Evolutionary conservation across 1,284 basidiomycete genomes (phyloP).

Genomic region (Wolfiporia cocos): DNA sequence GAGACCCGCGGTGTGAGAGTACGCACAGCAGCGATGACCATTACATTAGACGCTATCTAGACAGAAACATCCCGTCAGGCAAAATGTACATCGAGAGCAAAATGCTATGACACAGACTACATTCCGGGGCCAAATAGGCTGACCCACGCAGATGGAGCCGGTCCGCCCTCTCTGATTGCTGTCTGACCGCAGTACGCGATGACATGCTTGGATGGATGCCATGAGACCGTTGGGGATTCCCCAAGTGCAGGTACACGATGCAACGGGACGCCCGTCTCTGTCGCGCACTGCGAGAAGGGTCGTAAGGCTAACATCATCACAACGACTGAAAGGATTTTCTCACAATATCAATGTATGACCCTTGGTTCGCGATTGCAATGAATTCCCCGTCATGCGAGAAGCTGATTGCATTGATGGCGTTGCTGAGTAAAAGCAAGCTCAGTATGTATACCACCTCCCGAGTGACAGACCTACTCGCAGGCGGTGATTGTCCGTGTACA

Average conservation of each 20-base stretch:
- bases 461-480: conserved; percentile 57
- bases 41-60: too few species aligned
- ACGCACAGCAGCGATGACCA: too few species aligned
- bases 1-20: too few species aligned
- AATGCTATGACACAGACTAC: too few species aligned
- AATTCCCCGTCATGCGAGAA: conserved; percentile 80
- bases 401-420: conserved; percentile 68
- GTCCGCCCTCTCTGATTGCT: conserved; percentile 50
- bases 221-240: conserved; percentile 61
- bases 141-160: conserved; percentile 56
- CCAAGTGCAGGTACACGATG: conserved; percentile 65
- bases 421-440: conserved; percentile 31
- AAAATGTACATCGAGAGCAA: too few species aligned
- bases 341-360: conserved; percentile 74
- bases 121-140: conserved; percentile 62
- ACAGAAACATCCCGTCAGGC: too few species aligned
- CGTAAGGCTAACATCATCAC: neutral
- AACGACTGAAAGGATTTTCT: conserved; percentile 13
- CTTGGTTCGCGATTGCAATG: conserved; percentile 64
- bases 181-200: conserved; percentile 76
- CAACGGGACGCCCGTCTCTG: conserved; percentile 62
- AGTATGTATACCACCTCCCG: conserved; percentile 3
- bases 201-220: conserved; percentile 75
- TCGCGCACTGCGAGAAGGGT: conserved; percentile 48
- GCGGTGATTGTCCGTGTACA: conserved; percentile 65